phyloP scores from a whole-genome alignment of 768 basidiomycete species.

The Leccinum uliginosum region DNA sequence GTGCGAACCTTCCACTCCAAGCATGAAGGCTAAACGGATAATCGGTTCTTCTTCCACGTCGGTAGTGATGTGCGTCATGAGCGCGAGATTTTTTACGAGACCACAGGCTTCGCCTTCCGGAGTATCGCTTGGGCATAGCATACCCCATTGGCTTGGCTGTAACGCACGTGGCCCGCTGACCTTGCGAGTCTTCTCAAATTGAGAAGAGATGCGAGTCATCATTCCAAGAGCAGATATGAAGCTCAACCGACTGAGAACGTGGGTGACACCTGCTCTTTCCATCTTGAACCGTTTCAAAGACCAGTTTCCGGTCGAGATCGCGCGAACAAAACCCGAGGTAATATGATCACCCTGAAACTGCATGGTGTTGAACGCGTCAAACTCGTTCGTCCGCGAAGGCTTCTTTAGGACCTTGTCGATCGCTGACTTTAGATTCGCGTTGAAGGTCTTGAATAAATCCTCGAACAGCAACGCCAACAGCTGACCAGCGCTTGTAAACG shows the following conservation, averaged over 20 bases:
- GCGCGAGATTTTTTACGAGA: slow-evolving; percentile 94
- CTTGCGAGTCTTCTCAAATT: slow-evolving; percentile 99
- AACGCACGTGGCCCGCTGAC: slow-evolving; percentile 96
- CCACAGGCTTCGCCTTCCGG: slow-evolving; percentile 99
- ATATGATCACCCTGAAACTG: slow-evolving; percentile 95
- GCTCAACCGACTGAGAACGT: slow-evolving; percentile 90
- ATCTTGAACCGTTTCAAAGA: slow-evolving; percentile 98
- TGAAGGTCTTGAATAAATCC: slow-evolving; percentile 98
- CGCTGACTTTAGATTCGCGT: slow-evolving; percentile 87
- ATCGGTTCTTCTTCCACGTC: slow-evolving; percentile 97
- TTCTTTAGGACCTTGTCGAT: slow-evolving; percentile 99
- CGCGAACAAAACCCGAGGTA: slow-evolving; percentile 91
- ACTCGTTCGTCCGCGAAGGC: slow-evolving; percentile 88
- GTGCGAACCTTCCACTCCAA: slow-evolving; percentile 89
- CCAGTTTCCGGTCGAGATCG: slow-evolving; percentile 99
- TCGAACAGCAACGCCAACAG: slow-evolving; percentile 94
- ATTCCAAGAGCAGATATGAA: slow-evolving; percentile 98
- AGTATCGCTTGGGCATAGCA: slow-evolving; percentile 96
- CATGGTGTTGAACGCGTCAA: slow-evolving; percentile 93
- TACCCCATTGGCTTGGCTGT: slow-evolving; percentile 99
- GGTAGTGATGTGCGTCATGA: slow-evolving; percentile 99
- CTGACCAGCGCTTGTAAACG: slow-evolving; percentile 80
- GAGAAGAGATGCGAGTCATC: slow-evolving; percentile 99
- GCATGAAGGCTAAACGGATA: slow-evolving; percentile 81
- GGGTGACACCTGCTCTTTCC: slow-evolving; percentile 97